Evolutionary conservation across 2,329 filamentous ascomycete species (phyloP).

Genomic region (Pseudocercospora fijiensis): DNA sequence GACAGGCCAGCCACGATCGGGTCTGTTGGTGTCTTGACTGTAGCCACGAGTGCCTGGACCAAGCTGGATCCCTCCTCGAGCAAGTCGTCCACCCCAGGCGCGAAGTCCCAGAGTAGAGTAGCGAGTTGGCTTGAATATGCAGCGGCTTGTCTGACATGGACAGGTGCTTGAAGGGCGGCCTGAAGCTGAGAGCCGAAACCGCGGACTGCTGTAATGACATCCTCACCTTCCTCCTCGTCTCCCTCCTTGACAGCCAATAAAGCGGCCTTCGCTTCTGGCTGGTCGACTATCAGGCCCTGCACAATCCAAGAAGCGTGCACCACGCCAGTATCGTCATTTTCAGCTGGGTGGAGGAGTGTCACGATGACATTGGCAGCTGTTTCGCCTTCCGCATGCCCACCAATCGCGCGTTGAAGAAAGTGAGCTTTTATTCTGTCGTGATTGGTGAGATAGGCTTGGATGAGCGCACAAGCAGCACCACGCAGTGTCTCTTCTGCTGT

Average conservation of each 20-base stretch:
- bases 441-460: slow-evolving; percentile 87
- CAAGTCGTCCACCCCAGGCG: slow-evolving; percentile 89
- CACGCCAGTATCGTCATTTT: slow-evolving; percentile 76
- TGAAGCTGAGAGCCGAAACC: slow-evolving; percentile 83
- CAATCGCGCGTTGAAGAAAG: slow-evolving; percentile 84
- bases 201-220: slow-evolving; percentile 92
- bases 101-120: slow-evolving; percentile 88
- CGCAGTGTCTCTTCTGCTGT: slow-evolving; percentile 73
- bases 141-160: slow-evolving; percentile 75
- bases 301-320: slow-evolving; percentile 89
- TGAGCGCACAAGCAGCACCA: slow-evolving; percentile 80
- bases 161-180: slow-evolving; percentile 63
- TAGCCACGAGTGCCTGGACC: slow-evolving; percentile 50
- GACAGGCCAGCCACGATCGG: slow-evolving; percentile 62
- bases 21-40: slow-evolving; percentile 61
- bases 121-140: slow-evolving; percentile 88
- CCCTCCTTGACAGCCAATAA: slow-evolving; percentile 85
- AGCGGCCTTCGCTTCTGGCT: slow-evolving; percentile 72
- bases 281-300: slow-evolving; percentile 81
- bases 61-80: slow-evolving; percentile 87
- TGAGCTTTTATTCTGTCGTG: slow-evolving; percentile 80
- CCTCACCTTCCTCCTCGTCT: slow-evolving; percentile 83
- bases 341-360: slow-evolving; percentile 68
- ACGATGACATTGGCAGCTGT: slow-evolving; percentile 79
- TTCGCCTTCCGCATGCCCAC: slow-evolving; percentile 80